These are phyloP conservation scores for Entoloma clypeatum DNA, from an alignment of 1,284 basidiomycete genomes.

Conservation along the genomic window DNA sequence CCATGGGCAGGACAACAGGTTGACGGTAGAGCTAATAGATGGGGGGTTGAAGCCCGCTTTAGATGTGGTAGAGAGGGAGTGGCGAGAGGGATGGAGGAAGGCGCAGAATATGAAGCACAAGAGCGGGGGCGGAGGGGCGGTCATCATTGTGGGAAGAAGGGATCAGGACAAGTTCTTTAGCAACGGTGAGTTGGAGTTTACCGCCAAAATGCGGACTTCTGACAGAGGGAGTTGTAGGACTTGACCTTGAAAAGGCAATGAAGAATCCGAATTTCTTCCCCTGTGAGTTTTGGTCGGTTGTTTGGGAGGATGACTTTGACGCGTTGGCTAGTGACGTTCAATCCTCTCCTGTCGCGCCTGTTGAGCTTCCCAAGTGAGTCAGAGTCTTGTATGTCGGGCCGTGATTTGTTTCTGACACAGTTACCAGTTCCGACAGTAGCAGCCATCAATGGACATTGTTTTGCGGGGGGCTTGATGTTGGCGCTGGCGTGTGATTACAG, in stretches of 20 bases:
- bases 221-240: constrained; percentile 40
- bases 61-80: constrained; percentile 74
- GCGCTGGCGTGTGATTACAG: constrained; percentile 86
- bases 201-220: too few relatives aligned
- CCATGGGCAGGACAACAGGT: constrained; percentile 71
- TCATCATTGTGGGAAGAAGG: constrained; percentile 73
- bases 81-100: constrained; percentile 58
- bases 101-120: constrained; percentile 40
- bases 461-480: constrained; percentile 83
- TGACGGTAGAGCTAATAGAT: constrained; percentile 59
- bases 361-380: constrained; percentile 67
- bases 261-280: constrained; percentile 73
- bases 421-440: constrained; percentile 74
- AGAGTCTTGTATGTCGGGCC: constrained; percentile 30
- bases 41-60: constrained; percentile 70
- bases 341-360: constrained; percentile 51
- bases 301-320: constrained; percentile 5
- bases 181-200: constrained; percentile 53
- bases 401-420: constrained; percentile 7
- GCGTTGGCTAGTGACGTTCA: constrained; percentile 43
- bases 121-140: constrained; percentile 57
- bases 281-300: constrained; percentile 40
- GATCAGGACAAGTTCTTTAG: constrained; percentile 86
- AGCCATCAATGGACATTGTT: constrained; percentile 90
- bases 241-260: constrained; percentile 66